Evolutionary conservation across 345 rosid species (phyloP), one percentile per base, ranked within the genome.

Genomic region (Arabidopsis arenosa): DNA sequence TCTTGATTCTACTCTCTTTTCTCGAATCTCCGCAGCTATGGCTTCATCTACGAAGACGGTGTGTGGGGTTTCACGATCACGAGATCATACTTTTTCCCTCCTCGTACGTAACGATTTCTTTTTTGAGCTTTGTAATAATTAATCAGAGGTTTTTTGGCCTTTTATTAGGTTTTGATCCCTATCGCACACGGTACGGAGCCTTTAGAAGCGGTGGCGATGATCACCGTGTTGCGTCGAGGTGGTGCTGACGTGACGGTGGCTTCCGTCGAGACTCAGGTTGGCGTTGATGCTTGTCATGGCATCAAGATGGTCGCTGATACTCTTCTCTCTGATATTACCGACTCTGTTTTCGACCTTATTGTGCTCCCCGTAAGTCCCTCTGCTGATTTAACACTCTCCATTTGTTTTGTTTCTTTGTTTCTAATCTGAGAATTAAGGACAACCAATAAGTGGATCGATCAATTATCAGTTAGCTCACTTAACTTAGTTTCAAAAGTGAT

Each of bases 101-200:
- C 40, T 74, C 65, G 41, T 65, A 66, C 77, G 48, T 74, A 54
- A 55, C 49, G 41, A 15, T n/a, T 21, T n/a, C n/a, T 56, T 70
- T 7, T 33, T 0, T 7, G 28, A 84, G 70, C 5, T 53, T 48
- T 36, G 37, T 57, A 47, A 61, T 78, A 5, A 23, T 51, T 78
- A 5, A 23, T 51, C 15, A 2, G n/a, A 65, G 3, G 13, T 39
- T 48, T 53, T 32, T 4, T 36, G 68, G 30, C 70, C 5, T 6
- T 9, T 41, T 21, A 35, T n/a, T 45, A 95, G 99, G 99, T 95
- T 80, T 83, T 95, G 91, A 92, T 92, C 57, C 99, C 97, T 75
- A 82, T 95, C 60, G 99, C 97, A 1, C 85, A 92, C 43, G 99
- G 97, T 12, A 89, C 90, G 52, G 99, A 95, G 83, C 97, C 99